A percentile compares a stretch with the other conserved stretches of the same genome.
phyloP scores from a whole-genome alignment of 768 basidiomycete genomes.

The Pleurotus pulmonarius region DNA sequence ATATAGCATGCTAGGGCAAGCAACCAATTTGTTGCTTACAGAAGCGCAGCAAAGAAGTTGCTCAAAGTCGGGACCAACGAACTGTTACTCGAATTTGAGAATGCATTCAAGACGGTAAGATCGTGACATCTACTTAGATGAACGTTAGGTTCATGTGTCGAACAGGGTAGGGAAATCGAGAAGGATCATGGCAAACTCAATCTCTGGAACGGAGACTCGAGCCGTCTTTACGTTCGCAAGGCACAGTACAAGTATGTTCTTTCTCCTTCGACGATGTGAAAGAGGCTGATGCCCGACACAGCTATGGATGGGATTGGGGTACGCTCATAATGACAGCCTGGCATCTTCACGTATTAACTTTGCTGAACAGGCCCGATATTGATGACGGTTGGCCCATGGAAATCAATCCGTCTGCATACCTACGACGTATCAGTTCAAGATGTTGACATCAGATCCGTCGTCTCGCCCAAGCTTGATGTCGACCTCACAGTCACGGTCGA shows the following conservation, averaged over 20 bases:
- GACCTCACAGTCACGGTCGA: too few relatives aligned
- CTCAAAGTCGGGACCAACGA: constrained; percentile 60
- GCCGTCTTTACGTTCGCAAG: constrained; percentile 87
- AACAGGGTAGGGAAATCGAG: constrained; percentile 74
- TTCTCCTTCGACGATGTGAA: not conserved
- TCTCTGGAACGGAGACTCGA: constrained; percentile 91
- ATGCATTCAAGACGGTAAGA: constrained; percentile 64
- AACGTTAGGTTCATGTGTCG: not conserved
- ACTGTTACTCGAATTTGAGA: constrained; percentile 67
- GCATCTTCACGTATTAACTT: not conserved
- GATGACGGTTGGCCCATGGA: constrained; percentile 89
- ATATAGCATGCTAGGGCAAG: constrained; percentile 43
- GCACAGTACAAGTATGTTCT: constrained; percentile 81
- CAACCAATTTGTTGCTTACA: constrained; percentile 82
- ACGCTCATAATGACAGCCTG: constrained; percentile 9
- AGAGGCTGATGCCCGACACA: constrained; percentile 21
- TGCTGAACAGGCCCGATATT: constrained; percentile 62
- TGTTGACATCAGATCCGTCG: constrained; percentile 54
- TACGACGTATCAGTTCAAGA: constrained; percentile 66
- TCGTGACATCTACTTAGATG: too few relatives aligned
- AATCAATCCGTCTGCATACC: constrained; percentile 66
- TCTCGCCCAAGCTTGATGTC: constrained; percentile 27
- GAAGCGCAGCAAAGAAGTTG: constrained; percentile 51
- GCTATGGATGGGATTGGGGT: constrained; percentile 94
- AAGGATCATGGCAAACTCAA: constrained; percentile 54